Evolutionary conservation across 192 early-diverging fungal species (phyloP), one percentile per base, ranked within the genome.

Genomic region (Coemansia reversa): DNA sequence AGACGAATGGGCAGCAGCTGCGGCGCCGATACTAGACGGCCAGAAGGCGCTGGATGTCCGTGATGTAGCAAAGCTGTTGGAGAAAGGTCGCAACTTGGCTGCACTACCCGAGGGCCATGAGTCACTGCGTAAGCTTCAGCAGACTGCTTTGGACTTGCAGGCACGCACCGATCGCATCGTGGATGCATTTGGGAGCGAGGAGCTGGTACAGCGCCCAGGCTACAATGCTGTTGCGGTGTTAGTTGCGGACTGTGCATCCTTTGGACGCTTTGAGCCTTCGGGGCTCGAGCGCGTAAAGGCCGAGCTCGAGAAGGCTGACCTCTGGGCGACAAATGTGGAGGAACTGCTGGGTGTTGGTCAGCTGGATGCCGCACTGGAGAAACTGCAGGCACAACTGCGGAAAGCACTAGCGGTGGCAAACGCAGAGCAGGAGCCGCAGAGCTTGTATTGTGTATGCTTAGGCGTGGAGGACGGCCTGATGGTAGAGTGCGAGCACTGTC

Each of bases 401-500:
- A 58, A 55, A n/a, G 61, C 74, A 0, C 42, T 65, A 25, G 63
- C 23, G 3, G 51, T 72, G 19, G 50, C 4, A 9, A 50, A 0
- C 23, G 27, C 25, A 27, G 56, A 18, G 35, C 35, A 9, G 33
- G 30, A 52, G 9, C 42, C 58, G 4, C 9, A 51, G 2, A 47
- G 51, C 19, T n/a, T 72, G 58, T 88, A 85, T 59, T 92, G 90
- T 58, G 62, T 89, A 19, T 92, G 90, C 25, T 70, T 86, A 51
- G 67, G 70, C 20, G 65, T 83, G 3, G 89, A 90, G 45, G 62
- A 70, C 33, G 88, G 85, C 2, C 55, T 85, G 65, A 90, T 90
- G 89, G 81, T 89, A 8, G 83, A 89, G 58, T 91, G 89, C 55
- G 86, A 85, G 51, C 29, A 68, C 7, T 91, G 89, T 59, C 69